Evolutionary conservation across 306 rosid genomes (phyloP), one percentile per base, ranked within the genome.

Genomic region (Alnus glutinosa): DNA sequence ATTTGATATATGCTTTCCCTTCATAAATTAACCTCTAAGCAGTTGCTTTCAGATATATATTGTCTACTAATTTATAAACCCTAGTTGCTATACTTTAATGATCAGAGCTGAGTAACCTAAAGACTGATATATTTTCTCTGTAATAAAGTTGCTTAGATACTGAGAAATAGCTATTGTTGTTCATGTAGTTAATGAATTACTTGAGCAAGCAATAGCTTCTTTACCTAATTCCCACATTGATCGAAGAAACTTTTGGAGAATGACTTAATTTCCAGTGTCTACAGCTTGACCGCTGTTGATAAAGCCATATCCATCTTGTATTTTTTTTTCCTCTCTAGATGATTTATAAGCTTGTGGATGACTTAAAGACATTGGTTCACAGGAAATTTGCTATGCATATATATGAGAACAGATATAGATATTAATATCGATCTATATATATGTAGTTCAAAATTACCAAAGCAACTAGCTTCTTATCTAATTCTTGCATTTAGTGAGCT

Each of bases 31-130:
- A 23, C 7, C 46, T 5, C 28, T 44, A 64, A 76, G 62, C 46
- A 83, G 77, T 50, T 82, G 47, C 80, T 79, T 36, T 36, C 30
- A 66, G 34, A 55, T 28, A 50, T 71, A 75, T 9, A 58, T n/a
- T 23, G 74, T 82, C 47, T 70, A 70, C 77, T 69, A 73, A 58
- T 63, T 74, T 48, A 69, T 69, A 77, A 74, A 15, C 70, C 74
- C 47, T 59, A 44, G 2, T 9, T 42, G 50, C 50, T 42, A 9
- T 1, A 68, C 50, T 67, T 66, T 39, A 50, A 63, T 32, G 42
- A 63, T 63, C 70, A 63, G 23, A 5, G 46, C 70, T 63, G 19
- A 34, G n/a, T 34, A 63, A 34, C 47, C 70, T 32, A 63, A 63
- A 14, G 70, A 63, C 18, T 63, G 23, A 5, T 23, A 23, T 23